Evolutionary conservation across 2,329 filamentous ascomycete species (phyloP), one percentile per base, ranked within the genome.

Genomic region (Stagonosporopsis vannaccii): DNA sequence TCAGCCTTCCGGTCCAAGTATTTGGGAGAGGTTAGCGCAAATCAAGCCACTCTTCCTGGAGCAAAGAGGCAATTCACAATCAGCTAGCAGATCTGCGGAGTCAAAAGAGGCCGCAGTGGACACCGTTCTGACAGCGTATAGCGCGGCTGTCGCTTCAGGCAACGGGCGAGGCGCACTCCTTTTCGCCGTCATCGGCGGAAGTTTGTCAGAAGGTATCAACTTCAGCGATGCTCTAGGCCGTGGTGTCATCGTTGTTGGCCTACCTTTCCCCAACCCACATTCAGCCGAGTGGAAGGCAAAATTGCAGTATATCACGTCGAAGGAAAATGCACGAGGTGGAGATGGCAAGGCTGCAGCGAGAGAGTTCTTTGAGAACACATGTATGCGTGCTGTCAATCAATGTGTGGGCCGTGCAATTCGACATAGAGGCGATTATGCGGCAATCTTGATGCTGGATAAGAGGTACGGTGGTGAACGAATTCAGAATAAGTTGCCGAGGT

Each of bases 381-480:
- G 93, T 74, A 97, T 99, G 93, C 84, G 95, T 35, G 92, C 93
- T 4, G 95, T 99, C 4, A 99, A 99, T 74, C 95, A 99, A 79
- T 95, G 91, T 71, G 93, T 99, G 65, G 95, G 95, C 0, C 83
- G 95, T 56, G 95, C 92, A 1, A 97, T 99, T 67, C 83, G 95
- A 42, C 95, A 99, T 73, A 85, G 84, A 51, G 86, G 85, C 22
- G 95, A 99, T 77, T 98, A 96, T 77, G 95, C 95, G 4, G 88
- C 90, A 15, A 97, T 99, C 61, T 78, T 97, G 53, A 83, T 99
- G 71, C 80, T 95, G 30, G 95, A 99, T 76, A 82, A 84, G 61
- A 82, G 95, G 47, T 99, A 95, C 76, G 85, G 82, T n/a, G 86
- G 84, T 25, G 81, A 86, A 44, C 84, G 90, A 50, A 92, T 98